Evolutionary conservation across 176 grass and related monocot species (phyloP).

Genomic region (barley (Hordeum vulgare)): DNA sequence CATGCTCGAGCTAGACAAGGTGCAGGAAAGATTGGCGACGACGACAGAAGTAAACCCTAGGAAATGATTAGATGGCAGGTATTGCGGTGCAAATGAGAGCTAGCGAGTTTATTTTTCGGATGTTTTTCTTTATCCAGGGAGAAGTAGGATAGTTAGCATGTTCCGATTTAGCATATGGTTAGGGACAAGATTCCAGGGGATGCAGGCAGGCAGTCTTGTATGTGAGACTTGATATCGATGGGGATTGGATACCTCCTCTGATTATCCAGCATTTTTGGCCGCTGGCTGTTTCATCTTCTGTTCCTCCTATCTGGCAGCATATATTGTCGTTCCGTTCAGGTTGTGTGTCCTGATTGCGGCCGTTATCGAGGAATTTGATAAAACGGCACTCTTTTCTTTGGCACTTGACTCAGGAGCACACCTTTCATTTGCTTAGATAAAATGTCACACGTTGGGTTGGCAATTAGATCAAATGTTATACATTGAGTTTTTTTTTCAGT

Average conservation of each 20-base stretch:
- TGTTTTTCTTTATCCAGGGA: not conserved
- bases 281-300: not conserved
- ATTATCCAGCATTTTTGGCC: not conserved
- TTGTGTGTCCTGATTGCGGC: not conserved
- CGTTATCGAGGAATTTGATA: not conserved
- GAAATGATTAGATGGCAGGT: not conserved
- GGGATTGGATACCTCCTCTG: not conserved
- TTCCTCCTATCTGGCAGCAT: not conserved
- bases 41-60: not conserved
- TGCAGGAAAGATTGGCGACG: not conserved
- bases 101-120: not conserved
- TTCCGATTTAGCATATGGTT: not conserved
- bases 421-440: no score
- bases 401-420: no score
- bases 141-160: not conserved
- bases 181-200: not conserved
- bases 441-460: no score
- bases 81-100: not conserved
- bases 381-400: not conserved
- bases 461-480: no score
- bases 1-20: slow-evolving; percentile 1
- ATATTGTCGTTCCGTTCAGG: not conserved
- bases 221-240: not conserved
- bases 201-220: not conserved
- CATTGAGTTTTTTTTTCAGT: no score